These are phyloP conservation scores for Camellia granthamiana DNA, from an alignment of 148 eudicot species.

Conservation along the genomic window DNA sequence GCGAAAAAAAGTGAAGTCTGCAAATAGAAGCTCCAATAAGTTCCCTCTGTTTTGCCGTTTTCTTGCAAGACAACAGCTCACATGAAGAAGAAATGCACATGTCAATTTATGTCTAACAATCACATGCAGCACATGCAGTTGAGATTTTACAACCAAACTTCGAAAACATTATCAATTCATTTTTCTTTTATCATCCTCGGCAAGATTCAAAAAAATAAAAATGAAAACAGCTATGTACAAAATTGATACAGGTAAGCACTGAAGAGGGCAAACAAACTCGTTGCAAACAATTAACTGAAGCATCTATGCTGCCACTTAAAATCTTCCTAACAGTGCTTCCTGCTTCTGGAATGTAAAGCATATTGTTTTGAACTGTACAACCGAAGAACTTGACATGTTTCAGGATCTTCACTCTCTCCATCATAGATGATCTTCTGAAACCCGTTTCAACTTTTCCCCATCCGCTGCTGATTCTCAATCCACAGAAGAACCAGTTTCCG, in stretches of 20 bases:
- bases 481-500: conserved; percentile 66
- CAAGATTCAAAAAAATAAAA: background rate
- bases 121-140: background rate
- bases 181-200: background rate
- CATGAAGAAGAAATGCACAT: background rate
- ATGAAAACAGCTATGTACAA: conserved; percentile 3
- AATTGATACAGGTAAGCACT: background rate
- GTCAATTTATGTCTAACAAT: background rate
- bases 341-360: background rate
- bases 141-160: background rate
- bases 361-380: background rate
- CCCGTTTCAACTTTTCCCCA: background rate
- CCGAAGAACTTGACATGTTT: background rate
- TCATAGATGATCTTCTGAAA: background rate
- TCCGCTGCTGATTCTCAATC: conserved; percentile 24
- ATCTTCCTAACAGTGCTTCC: background rate
- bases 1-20: no score
- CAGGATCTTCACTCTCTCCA: background rate
- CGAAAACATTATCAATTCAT: background rate
- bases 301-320: background rate
- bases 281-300: conserved; percentile 6
- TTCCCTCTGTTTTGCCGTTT: background rate
- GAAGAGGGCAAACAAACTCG: background rate
- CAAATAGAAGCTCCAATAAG: background rate
- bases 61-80: background rate